Evolutionary conservation across 192 early-diverging fungal genomes (phyloP).

Genomic region (Backusella australiensis): DNA sequence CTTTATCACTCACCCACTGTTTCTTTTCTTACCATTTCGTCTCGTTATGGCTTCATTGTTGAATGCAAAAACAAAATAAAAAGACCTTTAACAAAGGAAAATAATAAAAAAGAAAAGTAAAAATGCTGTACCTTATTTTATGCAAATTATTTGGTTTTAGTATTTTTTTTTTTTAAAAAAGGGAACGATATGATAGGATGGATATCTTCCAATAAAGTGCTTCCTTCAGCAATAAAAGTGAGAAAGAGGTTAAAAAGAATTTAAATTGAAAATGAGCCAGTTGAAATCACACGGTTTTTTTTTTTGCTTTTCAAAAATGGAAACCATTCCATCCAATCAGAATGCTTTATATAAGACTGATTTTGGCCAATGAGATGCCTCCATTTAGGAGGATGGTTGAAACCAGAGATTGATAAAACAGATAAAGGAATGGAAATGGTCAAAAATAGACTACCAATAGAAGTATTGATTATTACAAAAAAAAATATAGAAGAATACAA

Average conservation of each 20-base stretch:
- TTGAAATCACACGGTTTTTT: not conserved
- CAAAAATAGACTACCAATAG: too few species aligned
- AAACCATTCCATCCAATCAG: not conserved
- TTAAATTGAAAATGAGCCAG: not conserved
- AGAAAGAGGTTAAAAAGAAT: not conserved
- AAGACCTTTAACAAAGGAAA: not conserved
- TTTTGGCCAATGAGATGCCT: not conserved
- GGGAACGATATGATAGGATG: slow-evolving; percentile 1
- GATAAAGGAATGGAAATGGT: too few species aligned
- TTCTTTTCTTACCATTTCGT: not conserved
- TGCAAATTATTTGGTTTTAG: not conserved
- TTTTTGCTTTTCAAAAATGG: not conserved
- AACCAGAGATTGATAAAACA: not conserved
- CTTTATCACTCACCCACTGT: not conserved
- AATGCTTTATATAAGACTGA: not conserved
- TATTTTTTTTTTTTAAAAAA: not conserved
- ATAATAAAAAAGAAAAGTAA: not conserved
- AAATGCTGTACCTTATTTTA: not conserved
- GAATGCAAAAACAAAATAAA: not conserved
- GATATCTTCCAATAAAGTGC: slow-evolving; percentile 3
- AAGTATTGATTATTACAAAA: too few species aligned
- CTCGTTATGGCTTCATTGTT: not conserved
- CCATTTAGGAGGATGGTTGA: not conserved
- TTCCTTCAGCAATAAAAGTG: not conserved
- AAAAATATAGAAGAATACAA: too few species aligned